phyloP scores from a whole-genome alignment of 2,329 filamentous ascomycete species.

The Aspergillus awamori region DNA sequence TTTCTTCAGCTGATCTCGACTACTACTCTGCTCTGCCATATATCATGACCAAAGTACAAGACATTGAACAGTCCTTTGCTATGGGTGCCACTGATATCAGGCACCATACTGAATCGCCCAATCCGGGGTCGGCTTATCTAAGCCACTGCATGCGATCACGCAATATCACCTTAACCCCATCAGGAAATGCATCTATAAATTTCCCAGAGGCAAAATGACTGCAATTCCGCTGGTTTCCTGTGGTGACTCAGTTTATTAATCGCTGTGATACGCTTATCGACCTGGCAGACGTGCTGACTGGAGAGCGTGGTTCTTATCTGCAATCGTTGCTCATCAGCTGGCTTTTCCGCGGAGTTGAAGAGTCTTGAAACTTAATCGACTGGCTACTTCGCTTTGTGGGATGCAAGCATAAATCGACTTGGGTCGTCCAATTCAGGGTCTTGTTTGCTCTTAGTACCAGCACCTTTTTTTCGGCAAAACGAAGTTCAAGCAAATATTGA shows the following conservation, averaged over 20 bases:
- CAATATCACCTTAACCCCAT: constrained; percentile 36
- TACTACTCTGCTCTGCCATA: too few relatives aligned
- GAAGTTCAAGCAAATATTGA: background rate
- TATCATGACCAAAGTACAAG: too few relatives aligned
- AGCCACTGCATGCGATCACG: constrained; percentile 29
- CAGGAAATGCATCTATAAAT: constrained; percentile 31
- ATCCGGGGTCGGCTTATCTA: constrained; percentile 22
- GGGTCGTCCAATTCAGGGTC: background rate
- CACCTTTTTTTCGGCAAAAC: background rate
- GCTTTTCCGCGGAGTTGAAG: constrained; percentile 27
- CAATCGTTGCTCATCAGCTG: constrained; percentile 17
- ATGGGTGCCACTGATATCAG: too few relatives aligned
- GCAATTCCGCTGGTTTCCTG: constrained; percentile 1
- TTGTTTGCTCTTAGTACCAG: background rate
- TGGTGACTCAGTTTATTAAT: constrained; percentile 15
- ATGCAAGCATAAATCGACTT: background rate
- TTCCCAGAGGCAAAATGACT: constrained; percentile 6
- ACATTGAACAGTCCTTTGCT: too few relatives aligned
- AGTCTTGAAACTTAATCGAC: constrained; percentile 14
- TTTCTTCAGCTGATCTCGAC: too few relatives aligned
- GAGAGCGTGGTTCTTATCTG: constrained; percentile 22
- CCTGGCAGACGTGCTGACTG: constrained; percentile 11
- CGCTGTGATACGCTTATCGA: constrained; percentile 24
- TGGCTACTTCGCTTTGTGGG: background rate
- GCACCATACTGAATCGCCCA: background rate